These are phyloP conservation scores for Hordeum pubiflorum DNA, from an alignment of 202 grass and related monocot genomes.

Conservation along the genomic window DNA sequence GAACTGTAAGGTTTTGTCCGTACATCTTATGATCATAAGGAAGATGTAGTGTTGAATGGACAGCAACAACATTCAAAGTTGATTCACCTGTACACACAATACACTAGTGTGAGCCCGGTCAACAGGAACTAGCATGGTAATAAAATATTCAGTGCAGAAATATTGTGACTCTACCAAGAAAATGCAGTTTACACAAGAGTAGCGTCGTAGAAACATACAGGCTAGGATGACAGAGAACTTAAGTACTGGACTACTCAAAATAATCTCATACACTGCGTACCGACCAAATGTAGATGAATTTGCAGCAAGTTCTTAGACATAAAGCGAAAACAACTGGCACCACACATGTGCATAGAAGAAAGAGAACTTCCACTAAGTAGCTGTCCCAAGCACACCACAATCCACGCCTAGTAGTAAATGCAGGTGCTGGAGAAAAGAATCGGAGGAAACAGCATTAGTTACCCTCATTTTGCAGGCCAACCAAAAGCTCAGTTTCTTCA, in stretches of 20 bases:
- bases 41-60: constrained; percentile 86
- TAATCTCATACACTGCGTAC: background rate
- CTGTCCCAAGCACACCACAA: background rate
- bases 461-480: constrained; percentile 87
- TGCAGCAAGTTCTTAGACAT: background rate
- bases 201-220: background rate
- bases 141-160: background rate
- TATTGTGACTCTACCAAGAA: background rate
- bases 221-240: background rate
- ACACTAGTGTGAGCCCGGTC: background rate
- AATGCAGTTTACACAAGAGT: background rate
- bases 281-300: background rate
- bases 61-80: constrained; percentile 65
- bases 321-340: background rate
- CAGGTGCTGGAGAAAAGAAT: background rate
- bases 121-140: background rate
- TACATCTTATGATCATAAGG: constrained; percentile 81
- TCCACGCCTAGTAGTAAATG: background rate
- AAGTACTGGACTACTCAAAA: background rate
- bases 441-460: background rate
- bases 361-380: background rate
- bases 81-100: constrained; percentile 60
- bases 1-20: constrained; percentile 92
- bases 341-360: background rate
- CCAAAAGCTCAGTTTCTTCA: constrained; percentile 78